Evolutionary conservation across 2,329 filamentous ascomycete genomes (phyloP), one percentile per base, ranked within the genome.

Genomic region (Aureobasidium mangrovei): DNA sequence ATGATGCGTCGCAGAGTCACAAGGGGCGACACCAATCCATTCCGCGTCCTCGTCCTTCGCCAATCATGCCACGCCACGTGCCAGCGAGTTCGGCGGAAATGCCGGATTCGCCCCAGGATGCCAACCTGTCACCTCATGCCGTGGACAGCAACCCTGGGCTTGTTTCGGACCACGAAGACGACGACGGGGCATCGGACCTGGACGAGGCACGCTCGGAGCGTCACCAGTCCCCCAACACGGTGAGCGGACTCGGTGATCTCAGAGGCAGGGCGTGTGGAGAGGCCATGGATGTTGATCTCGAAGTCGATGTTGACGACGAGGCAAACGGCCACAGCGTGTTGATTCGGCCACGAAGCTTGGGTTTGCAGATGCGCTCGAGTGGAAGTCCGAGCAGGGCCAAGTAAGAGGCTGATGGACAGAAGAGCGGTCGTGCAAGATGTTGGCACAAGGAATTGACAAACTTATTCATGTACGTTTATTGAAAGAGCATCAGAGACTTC

Each of bases 161-260:
- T 57, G 72, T 77, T 35, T 75, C 72, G 59, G 74, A 77, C 58
- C 72, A 75, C 61, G 74, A 76, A 54, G 74, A 74, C 31, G 71
- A 77, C 55, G 73, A 74, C 52, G 71, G 74, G 39, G 70, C 64
- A 52, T 60, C 58, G 12, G 59, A 60, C 40, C 32, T 53, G 24
- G 56, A 67, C 36, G 65, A 68, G 41, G 60, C 57, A 24, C 61
- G 60, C 9, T 57, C 58, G 7, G 54, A 58, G n/a, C 57, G 58
- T 7, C 49, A 59, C 8, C 59, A 61, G 7, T 63, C 59, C 44
- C 67, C 68, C 40, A 54, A 63, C 39, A 56, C 59, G 27, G 57
- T 62, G 12, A 58, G 59, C 27, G 24, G 39, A 12, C 35, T 48
- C 28, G 43, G 44, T 2, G 43, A 24, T 33, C 41, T 55, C 24